Conservation (phyloP, 768 basidiomycete species). For the Hericium alpestre region DNA sequence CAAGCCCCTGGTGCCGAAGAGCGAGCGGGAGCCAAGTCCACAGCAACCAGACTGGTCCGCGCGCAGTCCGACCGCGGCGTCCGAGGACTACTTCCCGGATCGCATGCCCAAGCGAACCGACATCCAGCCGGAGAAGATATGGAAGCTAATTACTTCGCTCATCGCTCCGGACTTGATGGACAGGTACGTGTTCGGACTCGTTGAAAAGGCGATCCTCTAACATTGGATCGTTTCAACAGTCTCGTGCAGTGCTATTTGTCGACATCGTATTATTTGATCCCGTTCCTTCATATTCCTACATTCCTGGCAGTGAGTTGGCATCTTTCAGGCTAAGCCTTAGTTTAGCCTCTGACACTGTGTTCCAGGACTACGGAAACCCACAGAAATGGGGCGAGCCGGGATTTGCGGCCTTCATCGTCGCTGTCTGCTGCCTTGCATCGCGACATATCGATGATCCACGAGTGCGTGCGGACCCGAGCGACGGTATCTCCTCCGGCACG, state of each 20-base stretch:
- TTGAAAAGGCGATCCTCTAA: not conserved
- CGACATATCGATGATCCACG: constrained; percentile 89
- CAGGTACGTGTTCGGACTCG: constrained; percentile 36
- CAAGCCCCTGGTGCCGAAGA: constrained; percentile 25
- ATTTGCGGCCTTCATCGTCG: constrained; percentile 89
- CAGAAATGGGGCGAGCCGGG: constrained; percentile 94
- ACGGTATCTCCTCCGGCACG: constrained; percentile 81
- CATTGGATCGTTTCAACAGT: constrained; percentile 23
- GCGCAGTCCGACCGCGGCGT: not conserved
- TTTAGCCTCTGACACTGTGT: not conserved
- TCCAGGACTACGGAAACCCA: constrained; percentile 84
- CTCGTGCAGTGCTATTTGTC: constrained; percentile 79
- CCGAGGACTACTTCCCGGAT: constrained; percentile 71
- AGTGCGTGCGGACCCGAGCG: constrained; percentile 70
- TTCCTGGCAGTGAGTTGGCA: constrained; percentile 53
- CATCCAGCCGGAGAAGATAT: constrained; percentile 77
- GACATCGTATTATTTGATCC: constrained; percentile 87
- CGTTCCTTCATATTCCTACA: constrained; percentile 85
- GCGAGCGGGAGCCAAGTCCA: constrained; percentile 21
- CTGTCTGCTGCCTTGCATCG: constrained; percentile 83
- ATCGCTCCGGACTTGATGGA: constrained; percentile 91
- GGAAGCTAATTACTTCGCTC: constrained; percentile 78
- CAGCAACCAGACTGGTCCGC: constrained; percentile 7
- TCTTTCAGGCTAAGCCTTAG: not conserved
- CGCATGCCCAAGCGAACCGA: constrained; percentile 64